Conservation (phyloP, 2,329 filamentous ascomycete species). For the Fulvia fulva region DNA sequence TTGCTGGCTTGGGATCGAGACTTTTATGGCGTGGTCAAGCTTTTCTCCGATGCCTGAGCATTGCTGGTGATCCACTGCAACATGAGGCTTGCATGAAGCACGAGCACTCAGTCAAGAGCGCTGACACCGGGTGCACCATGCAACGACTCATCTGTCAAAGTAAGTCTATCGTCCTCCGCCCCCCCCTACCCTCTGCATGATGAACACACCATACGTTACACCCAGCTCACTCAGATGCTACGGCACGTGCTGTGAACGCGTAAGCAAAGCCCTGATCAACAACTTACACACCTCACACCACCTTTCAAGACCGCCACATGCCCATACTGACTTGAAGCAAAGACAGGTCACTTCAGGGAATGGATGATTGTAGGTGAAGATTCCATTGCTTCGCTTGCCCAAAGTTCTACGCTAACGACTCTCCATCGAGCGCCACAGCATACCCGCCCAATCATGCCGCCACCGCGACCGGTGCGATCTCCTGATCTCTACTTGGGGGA, state of each 20-base stretch:
- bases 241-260: slow-evolving; percentile 7
- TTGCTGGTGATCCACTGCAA: background rate
- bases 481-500: background rate
- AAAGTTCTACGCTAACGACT: no score
- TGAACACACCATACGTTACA: slow-evolving; percentile 5
- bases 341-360: background rate
- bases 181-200: background rate
- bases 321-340: background rate
- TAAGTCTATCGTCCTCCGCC: background rate
- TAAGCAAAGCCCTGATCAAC: slow-evolving; percentile 1
- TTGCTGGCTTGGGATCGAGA: background rate
- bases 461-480: background rate
- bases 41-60: background rate
- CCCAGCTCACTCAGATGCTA: slow-evolving; percentile 11
- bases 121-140: background rate
- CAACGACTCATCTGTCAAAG: background rate
- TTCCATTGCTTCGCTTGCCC: no score
- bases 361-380: background rate
- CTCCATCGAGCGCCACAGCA: background rate
- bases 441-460: background rate
- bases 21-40: background rate
- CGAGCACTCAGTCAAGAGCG: no score
- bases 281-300: background rate
- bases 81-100: background rate
- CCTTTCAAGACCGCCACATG: background rate